Conservation (phyloP, 495 filamentous ascomycete species). For the Penicillium odoratum region DNA sequence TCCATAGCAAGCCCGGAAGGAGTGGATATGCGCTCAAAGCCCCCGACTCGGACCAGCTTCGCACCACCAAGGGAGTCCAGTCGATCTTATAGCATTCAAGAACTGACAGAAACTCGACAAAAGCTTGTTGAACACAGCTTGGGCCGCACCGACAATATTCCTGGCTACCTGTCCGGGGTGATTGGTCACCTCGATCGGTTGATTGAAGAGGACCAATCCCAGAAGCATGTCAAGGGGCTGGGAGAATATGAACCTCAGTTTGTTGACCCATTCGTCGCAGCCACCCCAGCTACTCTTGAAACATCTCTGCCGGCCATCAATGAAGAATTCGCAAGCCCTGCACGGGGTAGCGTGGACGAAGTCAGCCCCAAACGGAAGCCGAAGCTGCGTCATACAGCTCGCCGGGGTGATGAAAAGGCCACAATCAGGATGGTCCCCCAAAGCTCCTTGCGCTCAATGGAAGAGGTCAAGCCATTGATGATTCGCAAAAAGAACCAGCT, state of each 20-base stretch:
- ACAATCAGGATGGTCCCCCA: conserved; percentile 53
- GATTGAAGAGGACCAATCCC: conserved; percentile 47
- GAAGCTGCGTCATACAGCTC: conserved; percentile 24
- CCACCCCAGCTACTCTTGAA: conserved; percentile 32
- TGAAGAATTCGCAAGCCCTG: conserved; percentile 41
- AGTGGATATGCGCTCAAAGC: conserved; percentile 13
- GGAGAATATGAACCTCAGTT: conserved; percentile 26
- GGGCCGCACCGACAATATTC: conserved; percentile 38
- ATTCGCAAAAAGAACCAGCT: conserved; percentile 52
- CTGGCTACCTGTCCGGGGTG: conserved; percentile 55
- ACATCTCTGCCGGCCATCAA: conserved; percentile 52
- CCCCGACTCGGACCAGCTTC: conserved; percentile 2
- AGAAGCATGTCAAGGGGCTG: conserved; percentile 3
- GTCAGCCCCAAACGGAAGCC: conserved; percentile 5
- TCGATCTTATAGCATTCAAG: conserved; percentile 47
- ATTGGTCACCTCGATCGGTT: conserved; percentile 63
- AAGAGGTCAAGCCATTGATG: conserved; percentile 50
- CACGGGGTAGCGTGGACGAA: conserved; percentile 5
- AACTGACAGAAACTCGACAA: conserved; percentile 58
- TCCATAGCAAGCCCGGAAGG: conserved; percentile 37
- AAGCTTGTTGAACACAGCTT: conserved; percentile 50
- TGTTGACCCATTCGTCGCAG: conserved; percentile 56
- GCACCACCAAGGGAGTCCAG: conserved; percentile 11
- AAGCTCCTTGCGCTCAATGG: conserved; percentile 39
- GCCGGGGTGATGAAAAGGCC: conserved; percentile 28